Conservation (phyloP, 1,139 yeast genomes). For the Zygotorulaspora mrakii region DNA sequence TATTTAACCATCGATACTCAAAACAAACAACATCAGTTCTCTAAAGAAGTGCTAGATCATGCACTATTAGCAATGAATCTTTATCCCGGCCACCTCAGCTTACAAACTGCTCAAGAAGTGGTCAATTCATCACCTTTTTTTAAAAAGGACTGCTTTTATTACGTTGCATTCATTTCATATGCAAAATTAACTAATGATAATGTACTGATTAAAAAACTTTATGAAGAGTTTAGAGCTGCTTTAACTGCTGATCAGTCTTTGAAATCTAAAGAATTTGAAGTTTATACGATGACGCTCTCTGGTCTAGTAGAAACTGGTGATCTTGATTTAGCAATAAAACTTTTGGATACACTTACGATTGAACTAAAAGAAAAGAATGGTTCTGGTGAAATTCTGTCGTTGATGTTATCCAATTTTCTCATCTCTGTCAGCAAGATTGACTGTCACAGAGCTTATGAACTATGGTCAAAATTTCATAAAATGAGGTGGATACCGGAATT, state of each 20-base stretch:
- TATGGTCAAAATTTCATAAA: constrained; percentile 38
- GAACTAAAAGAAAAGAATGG: constrained; percentile 37
- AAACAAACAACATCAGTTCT: constrained; percentile 37
- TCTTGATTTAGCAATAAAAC: constrained; percentile 48
- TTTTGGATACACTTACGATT: constrained; percentile 46
- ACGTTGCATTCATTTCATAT: constrained; percentile 35
- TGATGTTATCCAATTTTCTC: constrained; percentile 36
- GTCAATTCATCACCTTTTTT: constrained; percentile 23
- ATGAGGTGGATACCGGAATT: constrained; percentile 42
- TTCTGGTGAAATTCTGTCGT: constrained; percentile 31
- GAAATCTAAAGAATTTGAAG: constrained; percentile 41
- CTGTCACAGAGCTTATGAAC: constrained; percentile 34
- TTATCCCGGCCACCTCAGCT: constrained; percentile 36
- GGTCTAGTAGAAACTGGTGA: constrained; percentile 51
- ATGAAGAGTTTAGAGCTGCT: constrained; percentile 36
- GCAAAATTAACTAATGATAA: constrained; percentile 37
- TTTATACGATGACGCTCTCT: constrained; percentile 51
- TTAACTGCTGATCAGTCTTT: constrained; percentile 20
- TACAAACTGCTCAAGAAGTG: constrained; percentile 25
- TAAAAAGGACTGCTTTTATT: constrained; percentile 36
- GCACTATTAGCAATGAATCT: constrained; percentile 38
- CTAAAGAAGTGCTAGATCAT: constrained; percentile 33
- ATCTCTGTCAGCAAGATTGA: constrained; percentile 37
- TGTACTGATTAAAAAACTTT: constrained; percentile 32
- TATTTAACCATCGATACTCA: constrained; percentile 45